phyloP scores from a whole-genome alignment of 1,284 basidiomycete genomes.

The Pyrrhoderma noxium region DNA sequence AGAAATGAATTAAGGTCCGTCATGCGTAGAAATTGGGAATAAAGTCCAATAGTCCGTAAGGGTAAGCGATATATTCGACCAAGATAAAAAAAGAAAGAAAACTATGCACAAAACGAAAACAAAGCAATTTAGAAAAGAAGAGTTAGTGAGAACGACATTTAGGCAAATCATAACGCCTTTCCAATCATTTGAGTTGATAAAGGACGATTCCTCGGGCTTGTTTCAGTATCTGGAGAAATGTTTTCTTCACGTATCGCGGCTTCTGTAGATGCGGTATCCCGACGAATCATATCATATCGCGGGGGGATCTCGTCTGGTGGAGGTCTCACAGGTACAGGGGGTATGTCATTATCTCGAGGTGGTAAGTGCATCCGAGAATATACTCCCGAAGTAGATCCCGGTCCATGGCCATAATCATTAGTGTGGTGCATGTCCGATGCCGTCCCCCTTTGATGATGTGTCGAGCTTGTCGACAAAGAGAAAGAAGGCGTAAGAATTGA shows the following conservation, averaged over 20 bases:
- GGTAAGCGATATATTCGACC: too few species aligned
- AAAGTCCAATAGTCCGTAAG: too few species aligned
- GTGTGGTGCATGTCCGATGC: neutral
- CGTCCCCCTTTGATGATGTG: conserved; percentile 1
- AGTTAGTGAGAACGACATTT: too few species aligned
- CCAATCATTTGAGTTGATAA: too few species aligned
- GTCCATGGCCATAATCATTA: conserved; percentile 5
- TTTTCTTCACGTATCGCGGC: neutral
- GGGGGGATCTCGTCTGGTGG: conserved; percentile 10
- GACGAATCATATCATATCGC: conserved; percentile 12
- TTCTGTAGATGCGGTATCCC: conserved; percentile 5
- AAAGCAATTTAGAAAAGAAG: too few species aligned
- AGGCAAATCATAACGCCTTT: too few species aligned
- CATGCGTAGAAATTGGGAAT: too few species aligned
- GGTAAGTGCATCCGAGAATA: neutral
- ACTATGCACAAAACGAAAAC: too few species aligned
- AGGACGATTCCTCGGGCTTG: too few species aligned
- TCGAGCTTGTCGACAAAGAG: conserved; percentile 12
- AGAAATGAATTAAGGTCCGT: too few species aligned
- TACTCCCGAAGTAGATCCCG: neutral
- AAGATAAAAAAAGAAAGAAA: too few species aligned
- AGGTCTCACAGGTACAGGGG: neutral
- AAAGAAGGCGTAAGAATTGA: neutral
- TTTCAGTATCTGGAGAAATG: too few species aligned
- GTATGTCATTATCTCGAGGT: conserved; percentile 1